These are phyloP conservation scores for Dryas octopetala DNA, from an alignment of 306 rosid species.

Conservation along the genomic window DNA sequence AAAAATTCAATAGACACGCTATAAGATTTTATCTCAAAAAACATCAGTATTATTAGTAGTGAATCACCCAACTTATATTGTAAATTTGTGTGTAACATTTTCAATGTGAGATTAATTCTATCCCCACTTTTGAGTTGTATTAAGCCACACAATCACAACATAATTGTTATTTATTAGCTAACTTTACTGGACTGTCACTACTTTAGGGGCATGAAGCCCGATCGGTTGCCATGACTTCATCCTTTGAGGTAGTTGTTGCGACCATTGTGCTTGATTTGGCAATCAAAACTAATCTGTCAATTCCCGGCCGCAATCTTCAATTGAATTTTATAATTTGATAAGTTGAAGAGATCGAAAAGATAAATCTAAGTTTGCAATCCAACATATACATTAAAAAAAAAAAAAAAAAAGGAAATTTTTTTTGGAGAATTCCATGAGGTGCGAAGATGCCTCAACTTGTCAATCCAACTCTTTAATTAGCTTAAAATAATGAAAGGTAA, in stretches of 20 bases:
- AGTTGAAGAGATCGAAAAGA: slow-evolving; percentile 9
- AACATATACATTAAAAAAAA: background rate
- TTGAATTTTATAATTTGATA: background rate
- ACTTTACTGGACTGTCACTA: background rate
- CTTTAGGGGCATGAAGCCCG: background rate
- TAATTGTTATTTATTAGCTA: too few species aligned
- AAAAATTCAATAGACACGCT: too few species aligned
- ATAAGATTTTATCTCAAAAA: too few species aligned
- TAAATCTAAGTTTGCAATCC: background rate
- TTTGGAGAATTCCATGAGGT: slow-evolving; percentile 2
- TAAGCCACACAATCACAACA: too few species aligned
- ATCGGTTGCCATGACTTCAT: slow-evolving; percentile 5
- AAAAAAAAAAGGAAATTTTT: background rate
- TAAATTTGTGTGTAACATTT: too few species aligned
- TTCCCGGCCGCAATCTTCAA: background rate
- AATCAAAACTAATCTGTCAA: slow-evolving; percentile 4
- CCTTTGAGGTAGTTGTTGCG: background rate
- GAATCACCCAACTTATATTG: too few species aligned
- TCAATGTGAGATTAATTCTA: too few species aligned
- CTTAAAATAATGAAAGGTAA: background rate
- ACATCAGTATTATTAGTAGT: too few species aligned
- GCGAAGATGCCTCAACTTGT: background rate
- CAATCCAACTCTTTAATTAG: background rate
- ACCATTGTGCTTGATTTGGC: slow-evolving; percentile 5
- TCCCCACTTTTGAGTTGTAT: too few species aligned